Percentiles rank a stretch among this genome's conserved stretches.
Evolutionary conservation across 345 rosid genomes (phyloP).

Genomic region (Moricandia moricandioides): DNA sequence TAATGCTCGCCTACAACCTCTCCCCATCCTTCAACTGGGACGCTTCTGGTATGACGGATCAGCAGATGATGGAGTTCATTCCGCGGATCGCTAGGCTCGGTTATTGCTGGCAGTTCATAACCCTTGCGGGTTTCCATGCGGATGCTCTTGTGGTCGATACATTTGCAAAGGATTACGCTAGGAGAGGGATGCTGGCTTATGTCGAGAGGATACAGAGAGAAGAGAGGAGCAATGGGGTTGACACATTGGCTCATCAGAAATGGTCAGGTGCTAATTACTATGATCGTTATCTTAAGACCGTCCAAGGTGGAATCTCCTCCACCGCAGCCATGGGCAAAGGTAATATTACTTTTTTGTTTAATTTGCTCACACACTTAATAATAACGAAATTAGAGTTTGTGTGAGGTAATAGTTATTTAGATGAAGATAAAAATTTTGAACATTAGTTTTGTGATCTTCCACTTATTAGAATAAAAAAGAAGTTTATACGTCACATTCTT

Average conservation of each 20-base stretch:
- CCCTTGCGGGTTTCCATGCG: constrained; percentile 90
- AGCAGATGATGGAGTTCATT: constrained; percentile 82
- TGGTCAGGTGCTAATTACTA: constrained; percentile 98
- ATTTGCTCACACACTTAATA: background rate
- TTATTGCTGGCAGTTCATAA: constrained; percentile 95
- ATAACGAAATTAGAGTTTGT: background rate
- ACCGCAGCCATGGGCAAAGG: constrained; percentile 99
- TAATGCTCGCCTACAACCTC: constrained; percentile 89
- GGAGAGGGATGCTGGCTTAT: constrained; percentile 90
- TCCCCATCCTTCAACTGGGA: constrained; percentile 98
- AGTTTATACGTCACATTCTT: background rate
- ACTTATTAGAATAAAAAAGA: background rate
- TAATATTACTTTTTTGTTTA: constrained; percentile 17
- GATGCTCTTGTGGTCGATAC: constrained; percentile 85
- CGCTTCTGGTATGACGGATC: constrained; percentile 84
- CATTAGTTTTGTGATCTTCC: background rate
- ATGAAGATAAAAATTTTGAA: too few relatives aligned
- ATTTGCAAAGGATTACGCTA: constrained; percentile 72
- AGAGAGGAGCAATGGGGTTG: constrained; percentile 89
- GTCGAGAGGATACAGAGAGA: constrained; percentile 97
- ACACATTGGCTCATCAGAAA: constrained; percentile 94
- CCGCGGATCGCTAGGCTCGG: constrained; percentile 81
- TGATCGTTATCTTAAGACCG: constrained; percentile 79
- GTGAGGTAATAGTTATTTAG: background rate
- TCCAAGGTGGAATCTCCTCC: constrained; percentile 95